Evolutionary conservation across 1,139 yeast species (phyloP).

Genomic region (Pichia sp.): DNA sequence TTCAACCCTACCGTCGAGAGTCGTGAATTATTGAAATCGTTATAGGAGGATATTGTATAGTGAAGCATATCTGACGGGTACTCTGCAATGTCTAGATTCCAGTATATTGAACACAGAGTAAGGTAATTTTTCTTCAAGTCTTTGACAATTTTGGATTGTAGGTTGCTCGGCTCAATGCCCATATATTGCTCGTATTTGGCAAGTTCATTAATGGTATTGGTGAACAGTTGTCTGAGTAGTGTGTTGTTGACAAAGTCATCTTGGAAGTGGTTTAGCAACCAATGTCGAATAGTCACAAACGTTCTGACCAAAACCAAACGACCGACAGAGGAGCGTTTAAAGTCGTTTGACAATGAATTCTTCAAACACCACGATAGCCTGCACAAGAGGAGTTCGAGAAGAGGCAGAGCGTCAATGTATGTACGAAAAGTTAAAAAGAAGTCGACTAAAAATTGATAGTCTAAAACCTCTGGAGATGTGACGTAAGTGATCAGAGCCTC

Average conservation of each 20-base stretch:
- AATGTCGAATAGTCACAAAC: slow-evolving; percentile 83
- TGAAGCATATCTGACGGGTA: slow-evolving; percentile 15
- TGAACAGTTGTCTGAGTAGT: slow-evolving; percentile 45
- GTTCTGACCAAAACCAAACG: slow-evolving; percentile 74
- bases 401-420: slow-evolving; percentile 54
- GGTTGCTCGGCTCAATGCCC: slow-evolving; percentile 28
- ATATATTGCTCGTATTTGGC: slow-evolving; percentile 21
- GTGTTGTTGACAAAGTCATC: slow-evolving; percentile 59
- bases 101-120: slow-evolving; percentile 33
- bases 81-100: slow-evolving; percentile 44
- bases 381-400: slow-evolving; percentile 58
- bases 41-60: slow-evolving; percentile 27
- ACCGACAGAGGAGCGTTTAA: slow-evolving; percentile 48
- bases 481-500: slow-evolving; percentile 65
- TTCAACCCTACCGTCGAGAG: slow-evolving; percentile 31
- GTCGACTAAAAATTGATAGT: slow-evolving; percentile 75
- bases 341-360: slow-evolving; percentile 25
- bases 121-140: slow-evolving; percentile 43
- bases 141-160: slow-evolving; percentile 40
- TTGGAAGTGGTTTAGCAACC: slow-evolving; percentile 74
- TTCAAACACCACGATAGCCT: slow-evolving; percentile 74
- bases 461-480: slow-evolving; percentile 75
- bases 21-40: slow-evolving; percentile 28
- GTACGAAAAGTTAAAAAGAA: slow-evolving; percentile 81
- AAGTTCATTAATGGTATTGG: slow-evolving; percentile 47